These are phyloP conservation scores for Eragrostis curvula DNA, from an alignment of 176 grass and related monocot species.

Conservation along the genomic window DNA sequence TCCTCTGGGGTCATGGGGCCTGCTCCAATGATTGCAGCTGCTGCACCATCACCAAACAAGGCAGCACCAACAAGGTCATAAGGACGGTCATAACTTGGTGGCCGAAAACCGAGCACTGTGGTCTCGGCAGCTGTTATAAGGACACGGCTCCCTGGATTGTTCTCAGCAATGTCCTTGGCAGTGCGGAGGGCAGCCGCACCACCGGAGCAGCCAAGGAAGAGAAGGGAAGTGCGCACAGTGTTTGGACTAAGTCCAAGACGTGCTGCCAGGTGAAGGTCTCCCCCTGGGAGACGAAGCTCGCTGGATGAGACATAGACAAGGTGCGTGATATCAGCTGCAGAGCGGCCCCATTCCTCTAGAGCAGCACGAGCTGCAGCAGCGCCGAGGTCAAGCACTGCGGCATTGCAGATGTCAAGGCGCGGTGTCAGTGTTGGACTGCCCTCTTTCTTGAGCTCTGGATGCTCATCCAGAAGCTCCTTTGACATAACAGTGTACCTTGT, in stretches of 20 bases:
- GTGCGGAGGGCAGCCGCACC: constrained; percentile 79
- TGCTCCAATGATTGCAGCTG: constrained; percentile 73
- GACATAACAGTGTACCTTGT: constrained; percentile 91
- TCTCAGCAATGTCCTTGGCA: constrained; percentile 96
- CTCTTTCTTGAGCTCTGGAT: constrained; percentile 79
- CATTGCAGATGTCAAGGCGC: constrained; percentile 78
- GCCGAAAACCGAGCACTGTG: constrained; percentile 81
- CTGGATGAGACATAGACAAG: constrained; percentile 90
- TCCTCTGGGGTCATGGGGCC: constrained; percentile 63
- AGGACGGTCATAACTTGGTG: constrained; percentile 73
- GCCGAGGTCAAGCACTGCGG: constrained; percentile 78
- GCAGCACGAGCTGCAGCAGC: constrained; percentile 57
- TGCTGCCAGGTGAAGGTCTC: constrained; percentile 77
- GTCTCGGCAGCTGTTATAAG: constrained; percentile 83
- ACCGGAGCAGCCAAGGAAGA: constrained; percentile 84
- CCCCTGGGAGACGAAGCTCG: constrained; percentile 81
- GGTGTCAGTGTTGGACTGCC: constrained; percentile 75
- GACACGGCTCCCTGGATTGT: constrained; percentile 80
- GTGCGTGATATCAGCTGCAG: constrained; percentile 75
- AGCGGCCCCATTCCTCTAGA: constrained; percentile 68
- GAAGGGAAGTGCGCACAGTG: constrained; percentile 67
- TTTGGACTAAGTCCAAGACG: constrained; percentile 64
- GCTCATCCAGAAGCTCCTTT: constrained; percentile 73
- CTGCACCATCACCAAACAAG: constrained; percentile 85
- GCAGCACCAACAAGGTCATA: constrained; percentile 90